Conservation (phyloP, 2,329 filamentous ascomycete genomes). For the Diaporthe ilicicola region DNA sequence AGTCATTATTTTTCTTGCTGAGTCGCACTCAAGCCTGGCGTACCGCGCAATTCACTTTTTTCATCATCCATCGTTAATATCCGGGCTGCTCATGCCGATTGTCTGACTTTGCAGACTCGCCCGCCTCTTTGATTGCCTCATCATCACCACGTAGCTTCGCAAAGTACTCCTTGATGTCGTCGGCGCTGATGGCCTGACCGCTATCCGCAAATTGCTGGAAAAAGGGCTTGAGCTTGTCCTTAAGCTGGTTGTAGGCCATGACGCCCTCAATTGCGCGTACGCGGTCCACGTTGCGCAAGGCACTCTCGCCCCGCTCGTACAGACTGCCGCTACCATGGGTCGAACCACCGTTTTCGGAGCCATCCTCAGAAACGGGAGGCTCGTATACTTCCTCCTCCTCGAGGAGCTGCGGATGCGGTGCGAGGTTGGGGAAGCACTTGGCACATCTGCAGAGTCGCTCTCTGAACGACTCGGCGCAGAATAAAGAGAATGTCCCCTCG, state of each 20-base stretch:
- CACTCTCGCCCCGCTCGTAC: conserved; percentile 90
- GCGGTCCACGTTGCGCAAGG: conserved; percentile 89
- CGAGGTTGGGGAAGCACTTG: conserved; percentile 79
- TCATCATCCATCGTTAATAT: conserved; percentile 47
- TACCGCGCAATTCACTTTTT: not conserved
- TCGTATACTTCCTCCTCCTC: conserved; percentile 97
- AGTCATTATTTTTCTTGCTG: conserved; percentile 4
- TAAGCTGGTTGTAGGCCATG: conserved; percentile 97
- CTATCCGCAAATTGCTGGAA: conserved; percentile 94
- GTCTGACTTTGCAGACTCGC: conserved; percentile 57
- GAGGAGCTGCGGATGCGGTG: conserved; percentile 79
- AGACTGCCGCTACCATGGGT: conserved; percentile 81
- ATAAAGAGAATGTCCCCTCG: conserved; percentile 76
- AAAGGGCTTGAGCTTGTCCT: conserved; percentile 95
- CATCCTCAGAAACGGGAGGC: conserved; percentile 80
- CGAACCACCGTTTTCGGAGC: conserved; percentile 62
- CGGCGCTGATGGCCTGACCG: conserved; percentile 85
- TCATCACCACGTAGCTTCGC: conserved; percentile 92
- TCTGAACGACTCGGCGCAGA: conserved; percentile 82
- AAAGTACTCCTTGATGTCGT: conserved; percentile 97
- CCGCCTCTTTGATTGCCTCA: conserved; percentile 72
- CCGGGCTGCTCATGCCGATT: conserved; percentile 62
- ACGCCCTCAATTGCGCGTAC: conserved; percentile 95
- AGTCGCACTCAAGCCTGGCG: not conserved
- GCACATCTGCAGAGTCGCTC: conserved; percentile 83